Conservation (phyloP, 768 basidiomycete genomes). For the Boletus subparvulus region DNA sequence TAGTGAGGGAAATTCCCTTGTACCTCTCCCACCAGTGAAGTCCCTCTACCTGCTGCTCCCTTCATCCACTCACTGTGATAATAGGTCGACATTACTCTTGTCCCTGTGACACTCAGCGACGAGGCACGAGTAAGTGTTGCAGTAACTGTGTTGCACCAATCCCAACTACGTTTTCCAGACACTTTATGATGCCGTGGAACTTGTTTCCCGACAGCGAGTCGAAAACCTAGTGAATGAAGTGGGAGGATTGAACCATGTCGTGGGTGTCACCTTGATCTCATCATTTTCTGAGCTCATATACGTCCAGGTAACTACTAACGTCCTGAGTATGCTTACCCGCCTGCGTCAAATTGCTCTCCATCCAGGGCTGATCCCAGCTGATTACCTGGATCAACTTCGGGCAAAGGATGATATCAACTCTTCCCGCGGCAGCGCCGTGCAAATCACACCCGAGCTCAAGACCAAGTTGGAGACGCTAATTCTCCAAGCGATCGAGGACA, state of each 20-base stretch:
- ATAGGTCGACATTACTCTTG: conserved; percentile 74
- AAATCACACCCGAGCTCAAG: conserved; percentile 55
- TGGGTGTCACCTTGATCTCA: conserved; percentile 20
- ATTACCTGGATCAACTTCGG: conserved; percentile 67
- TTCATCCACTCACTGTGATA: conserved; percentile 4
- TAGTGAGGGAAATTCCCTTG: conserved; percentile 63
- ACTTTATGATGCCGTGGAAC: conserved; percentile 70
- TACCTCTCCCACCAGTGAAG: conserved; percentile 70
- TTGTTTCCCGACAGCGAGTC: conserved; percentile 60
- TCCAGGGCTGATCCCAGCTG: conserved; percentile 67
- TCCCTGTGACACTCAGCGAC: conserved; percentile 63
- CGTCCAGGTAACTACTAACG: conserved; percentile 60
- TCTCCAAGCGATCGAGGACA: conserved; percentile 71
- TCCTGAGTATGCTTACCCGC: conserved; percentile 82
- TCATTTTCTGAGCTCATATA: conserved; percentile 2
- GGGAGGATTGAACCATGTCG: conserved; percentile 42
- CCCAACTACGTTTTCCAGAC: conserved; percentile 35
- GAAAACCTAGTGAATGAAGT: conserved; percentile 48
- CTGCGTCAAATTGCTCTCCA: conserved; percentile 82
- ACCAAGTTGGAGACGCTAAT: conserved; percentile 56
- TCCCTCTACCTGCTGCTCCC: background rate
- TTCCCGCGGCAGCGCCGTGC: conserved; percentile 23
- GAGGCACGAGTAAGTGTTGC: conserved; percentile 58
- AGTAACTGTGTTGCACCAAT: background rate
- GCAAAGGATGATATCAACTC: conserved; percentile 27